Evolutionary conservation across 345 rosid species (phyloP), one percentile per base, ranked within the genome.

Genomic region (Turnera subulata): DNA sequence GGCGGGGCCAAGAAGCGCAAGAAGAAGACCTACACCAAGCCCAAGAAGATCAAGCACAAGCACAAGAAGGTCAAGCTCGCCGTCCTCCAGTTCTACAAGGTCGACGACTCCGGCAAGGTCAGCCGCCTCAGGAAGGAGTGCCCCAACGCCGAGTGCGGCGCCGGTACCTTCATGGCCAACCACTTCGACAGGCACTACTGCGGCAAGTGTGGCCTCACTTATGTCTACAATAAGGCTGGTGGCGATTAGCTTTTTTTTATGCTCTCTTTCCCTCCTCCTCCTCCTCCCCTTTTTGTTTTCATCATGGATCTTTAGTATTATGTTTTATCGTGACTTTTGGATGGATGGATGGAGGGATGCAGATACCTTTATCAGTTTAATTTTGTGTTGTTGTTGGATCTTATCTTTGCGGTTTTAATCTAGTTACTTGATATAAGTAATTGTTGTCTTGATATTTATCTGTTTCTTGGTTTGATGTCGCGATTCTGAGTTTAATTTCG

Each of bases 31-130:
- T 68, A 60, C 66, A 68, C 72, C 37, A 68, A 68, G 53, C 72
- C 72, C 11, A 68, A 68, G 58, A 68, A 68, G 58, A 68, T 68
- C 50, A 68, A 68, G 66, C 72, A 68, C 58, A 68, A 68, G 66
- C 55, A 68, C 44, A 68, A 61, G 72, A 68, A 68, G 72, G 72
- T 68, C 23, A 68, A 68, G 66, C 72, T 68, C 33, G 72, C 72
- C 2, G 62, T 68, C 26, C 64, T 68, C 24, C 72, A 68, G 58
- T 68, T 68, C 55, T 68, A 68, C 62, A 68, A 68, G 64, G 66
- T 61, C 11, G 72, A 68, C 9, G 66, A 68, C 23, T 61, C 66
- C 9, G 72, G 72, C 1, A 68, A 68, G 58, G 72, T 68, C 13
- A 62, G 61, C 53, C 38, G 72, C 26, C 60, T 68, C 52, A 25